Base-by-base conservation (phyloP, 257 asterid genomes). In the Datura wrightii region DNA sequence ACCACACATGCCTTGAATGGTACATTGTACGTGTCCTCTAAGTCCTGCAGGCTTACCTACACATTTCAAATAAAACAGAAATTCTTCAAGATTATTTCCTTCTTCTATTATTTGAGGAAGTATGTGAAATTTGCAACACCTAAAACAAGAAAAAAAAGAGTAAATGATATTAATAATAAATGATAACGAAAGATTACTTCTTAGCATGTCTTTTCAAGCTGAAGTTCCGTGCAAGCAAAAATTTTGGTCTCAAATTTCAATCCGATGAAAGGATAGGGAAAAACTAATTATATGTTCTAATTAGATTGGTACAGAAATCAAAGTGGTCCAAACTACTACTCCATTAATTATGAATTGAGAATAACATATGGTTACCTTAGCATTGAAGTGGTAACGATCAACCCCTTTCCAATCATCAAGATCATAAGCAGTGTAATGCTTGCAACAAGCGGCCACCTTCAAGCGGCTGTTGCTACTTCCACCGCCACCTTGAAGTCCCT, bases 391-490 rank as follows among this genome's bases (percentile, higher is more conserved):
- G 88, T 85, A 94, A 0, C 99, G 91, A 78, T 95, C 94, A 0
- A 87, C 39, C 31, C 97, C 97, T 72, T 91, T 93, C 99, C 99
- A 94, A 16, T 79, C 24, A 83, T 95, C 98, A 46, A 95, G 92
- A 87, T 95, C 99, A 85, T 95, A 95, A 46, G 99, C 99, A 10
- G 98, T 95, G 66, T 92, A 95, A 66, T 95, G 99, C 71, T 95
- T 95, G 87, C 99, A 95, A 50, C 99, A 94, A 2, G 99, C 99
- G 0, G 99, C 98, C 31, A 95, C 97, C 80, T 95, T 94, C 46
- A 95, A 67, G 4, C 62, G 80, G 16, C 83, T 86, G 80, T 89
- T 85, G 1, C 92, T 93, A 24, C 37, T 79, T 18, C n/a, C 67
- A 18, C 70, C 66, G 18, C 70, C 89, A 62, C 94, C 94, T 87